Evolutionary conservation across 495 filamentous ascomycete species (phyloP), one percentile per base, ranked within the genome.

Genomic region (Staphylotrichum tortipilum): DNA sequence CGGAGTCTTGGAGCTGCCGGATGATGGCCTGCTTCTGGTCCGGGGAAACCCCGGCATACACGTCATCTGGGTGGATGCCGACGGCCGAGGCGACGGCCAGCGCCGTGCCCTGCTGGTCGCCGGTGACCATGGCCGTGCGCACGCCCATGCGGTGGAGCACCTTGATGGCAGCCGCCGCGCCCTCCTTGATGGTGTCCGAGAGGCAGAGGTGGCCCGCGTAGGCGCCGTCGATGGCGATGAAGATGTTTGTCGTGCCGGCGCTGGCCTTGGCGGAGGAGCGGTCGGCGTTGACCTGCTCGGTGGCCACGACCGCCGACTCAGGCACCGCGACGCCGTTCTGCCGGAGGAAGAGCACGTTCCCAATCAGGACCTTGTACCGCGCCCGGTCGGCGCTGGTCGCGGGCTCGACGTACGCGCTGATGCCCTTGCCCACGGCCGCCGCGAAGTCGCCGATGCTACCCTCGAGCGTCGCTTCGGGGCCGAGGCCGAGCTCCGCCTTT

Each of bases 11-110:
- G 30, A 96, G 76, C 37, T 80, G 65, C 15, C 79, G 77, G 64
- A 99, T 79, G 59, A 97, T 94, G 22, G 73, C 70, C 53, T 89
- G 88, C 54, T 99, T 99, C 55, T 92, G 82, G 35, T 86, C 83
- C 1, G 92, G 92, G 7, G 86, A 86, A 28, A 89, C 84, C 14
- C 84, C 84, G 30, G 92, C 88, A 62, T 83, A 82, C 24, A 97
- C 83, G 55, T 88, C 76, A 11, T 80, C 74, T 1, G 69, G 59
- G 0, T 85, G 71, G 54, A 99, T 96, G 39, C 89, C 89, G 40
- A 96, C 87, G 4, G 83, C 78, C 5, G 78, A 68, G 5, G 92
- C 94, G 41, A 97, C 88, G 30, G 87, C 81, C 1, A 85, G 60
- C 5, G 92, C 92, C 3, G 92, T 86, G 21, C 85, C 76, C 22